Percentiles rank a stretch among this genome's conserved stretches.
Evolutionary conservation across 2,329 filamentous ascomycete species (phyloP).

Genomic region (Blastomyces parvus): DNA sequence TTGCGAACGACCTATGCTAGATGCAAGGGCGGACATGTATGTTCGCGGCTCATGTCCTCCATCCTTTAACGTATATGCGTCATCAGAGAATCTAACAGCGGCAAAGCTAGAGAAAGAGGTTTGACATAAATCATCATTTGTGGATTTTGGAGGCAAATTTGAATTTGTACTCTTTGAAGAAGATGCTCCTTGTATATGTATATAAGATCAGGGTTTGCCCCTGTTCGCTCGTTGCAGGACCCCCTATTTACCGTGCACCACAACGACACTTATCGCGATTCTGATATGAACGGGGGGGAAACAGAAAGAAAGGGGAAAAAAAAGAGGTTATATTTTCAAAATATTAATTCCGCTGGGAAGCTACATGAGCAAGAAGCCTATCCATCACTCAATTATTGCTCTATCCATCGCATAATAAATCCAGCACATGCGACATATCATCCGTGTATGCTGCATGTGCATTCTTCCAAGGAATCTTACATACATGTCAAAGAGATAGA

Average conservation of each 20-base stretch:
- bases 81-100: background rate
- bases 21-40: background rate
- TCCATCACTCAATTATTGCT: background rate
- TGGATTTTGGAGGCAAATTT: too few species aligned
- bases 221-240: too few species aligned
- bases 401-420: background rate
- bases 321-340: background rate
- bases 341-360: background rate
- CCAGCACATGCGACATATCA: background rate
- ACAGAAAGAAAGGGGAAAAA: background rate
- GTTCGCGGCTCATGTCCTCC: background rate
- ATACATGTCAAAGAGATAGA: too few species aligned
- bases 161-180: too few species aligned
- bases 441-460: background rate
- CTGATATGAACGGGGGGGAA: background rate
- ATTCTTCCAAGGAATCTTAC: background rate
- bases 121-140: too few species aligned
- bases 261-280: background rate
- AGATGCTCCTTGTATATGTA: too few species aligned
- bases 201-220: too few species aligned
- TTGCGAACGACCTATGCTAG: background rate
- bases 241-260: too few species aligned
- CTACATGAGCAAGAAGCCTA: background rate
- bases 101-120: too few species aligned
- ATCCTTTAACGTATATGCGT: background rate